Evolutionary conservation across 2,329 filamentous ascomycete species (phyloP), one percentile per base, ranked within the genome.

Genomic region (Acephala macrosclerotiorum): DNA sequence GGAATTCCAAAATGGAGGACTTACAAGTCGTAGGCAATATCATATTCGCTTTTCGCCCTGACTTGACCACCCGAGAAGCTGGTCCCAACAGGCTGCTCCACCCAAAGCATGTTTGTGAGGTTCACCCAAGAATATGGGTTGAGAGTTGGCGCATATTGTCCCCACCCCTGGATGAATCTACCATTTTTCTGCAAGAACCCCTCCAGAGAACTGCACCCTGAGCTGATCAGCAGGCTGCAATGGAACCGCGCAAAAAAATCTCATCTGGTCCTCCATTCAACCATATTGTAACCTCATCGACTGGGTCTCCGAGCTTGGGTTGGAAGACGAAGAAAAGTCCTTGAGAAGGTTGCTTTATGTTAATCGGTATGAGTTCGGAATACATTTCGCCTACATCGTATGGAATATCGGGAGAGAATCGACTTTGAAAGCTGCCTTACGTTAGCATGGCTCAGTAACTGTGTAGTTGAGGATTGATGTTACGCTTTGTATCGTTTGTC

Each of bases 241-340:
- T 22, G 7, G 20, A 9, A 49, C 45, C 45, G 1, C 4, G 45
- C 20, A 22, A 22, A 12, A 22, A n/a, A 2, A 22, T 22, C 11
- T 25, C 20, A 49, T n/a, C 45, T 49, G 83, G 83, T 3, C 84
- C 83, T 36, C 84, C 83, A 69, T 85, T 86, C 26, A 79, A 67
- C 76, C 76, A 84, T 33, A 84, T 80, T 0, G 80, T 81, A 55
- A 86, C 79, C 68, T 85, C 83, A 36, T 74, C 71, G 0, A 80
- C 81, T 60, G 78, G 75, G 4, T 77, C 75, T 64, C 83, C 84
- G 33, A 74, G 74, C 0, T 81, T 82, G 2, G 84, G 84, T 66
- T 84, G 84, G 75, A 83, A 85, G 79, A 83, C 84, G 70, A 85
- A 85, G 73, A 80, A 85, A 4, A 84, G 75, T 65, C 80, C 73